Conservation (phyloP, 164 flowering plant genomes). For the Berberis vulgaris region DNA sequence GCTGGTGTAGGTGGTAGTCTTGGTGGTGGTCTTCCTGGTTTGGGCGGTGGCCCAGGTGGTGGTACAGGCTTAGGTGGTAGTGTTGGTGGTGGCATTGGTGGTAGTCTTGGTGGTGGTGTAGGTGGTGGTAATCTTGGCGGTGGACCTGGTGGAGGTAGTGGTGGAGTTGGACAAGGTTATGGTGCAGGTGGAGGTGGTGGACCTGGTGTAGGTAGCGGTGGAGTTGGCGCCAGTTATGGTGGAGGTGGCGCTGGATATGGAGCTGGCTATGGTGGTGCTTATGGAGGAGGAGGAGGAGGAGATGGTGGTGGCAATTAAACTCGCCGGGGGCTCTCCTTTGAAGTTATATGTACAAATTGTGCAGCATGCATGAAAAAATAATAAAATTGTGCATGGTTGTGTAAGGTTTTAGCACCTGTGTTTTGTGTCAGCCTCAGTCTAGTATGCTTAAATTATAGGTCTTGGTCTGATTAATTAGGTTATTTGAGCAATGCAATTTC, state of each 20-base stretch:
- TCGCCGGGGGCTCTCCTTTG: no score
- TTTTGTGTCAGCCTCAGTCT: no score
- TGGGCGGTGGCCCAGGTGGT: neutral
- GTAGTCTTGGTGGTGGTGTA: conserved; percentile 4
- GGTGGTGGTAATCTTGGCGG: conserved; percentile 1
- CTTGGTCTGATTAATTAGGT: no score
- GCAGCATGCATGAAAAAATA: no score
- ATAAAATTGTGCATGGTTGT: no score
- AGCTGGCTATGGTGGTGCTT: neutral
- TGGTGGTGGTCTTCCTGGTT: neutral
- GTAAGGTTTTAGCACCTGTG: no score
- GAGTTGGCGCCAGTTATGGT: neutral
- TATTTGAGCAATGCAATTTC: no score
- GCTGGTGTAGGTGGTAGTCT: neutral
- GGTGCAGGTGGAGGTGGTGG: conserved; percentile 1
- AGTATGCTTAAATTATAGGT: no score
- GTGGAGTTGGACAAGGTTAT: neutral
- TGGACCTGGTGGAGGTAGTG: neutral
- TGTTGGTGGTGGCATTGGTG: conserved; percentile 2
- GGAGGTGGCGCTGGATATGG: neutral
- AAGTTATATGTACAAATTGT: no score
- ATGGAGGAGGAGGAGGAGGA: neutral
- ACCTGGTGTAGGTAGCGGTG: neutral
- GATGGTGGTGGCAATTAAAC: neutral
- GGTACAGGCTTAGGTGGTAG: neutral